Evolutionary conservation across 768 basidiomycete species (phyloP).

Genomic region (Strobilomyces confusus): DNA sequence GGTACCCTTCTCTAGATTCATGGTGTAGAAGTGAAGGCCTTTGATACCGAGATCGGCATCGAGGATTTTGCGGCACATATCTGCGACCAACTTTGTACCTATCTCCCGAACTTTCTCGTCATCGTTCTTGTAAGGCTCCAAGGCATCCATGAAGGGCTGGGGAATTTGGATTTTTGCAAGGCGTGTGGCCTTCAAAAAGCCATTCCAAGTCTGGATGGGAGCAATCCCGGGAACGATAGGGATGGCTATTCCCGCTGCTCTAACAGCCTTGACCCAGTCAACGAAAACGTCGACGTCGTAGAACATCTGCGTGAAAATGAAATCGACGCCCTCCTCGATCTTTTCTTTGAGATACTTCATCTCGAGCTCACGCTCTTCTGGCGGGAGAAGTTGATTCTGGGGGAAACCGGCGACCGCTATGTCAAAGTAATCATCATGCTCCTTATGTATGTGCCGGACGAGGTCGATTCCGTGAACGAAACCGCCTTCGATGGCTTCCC

Average conservation of each 20-base stretch:
- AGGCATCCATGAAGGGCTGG: slow-evolving; percentile 62
- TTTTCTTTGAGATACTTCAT: slow-evolving; percentile 87
- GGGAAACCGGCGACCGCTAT: slow-evolving; percentile 94
- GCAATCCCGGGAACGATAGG: slow-evolving; percentile 94
- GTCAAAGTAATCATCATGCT: slow-evolving; percentile 92
- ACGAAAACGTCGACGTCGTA: slow-evolving; percentile 92
- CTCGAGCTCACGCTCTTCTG: slow-evolving; percentile 72
- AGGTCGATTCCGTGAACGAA: slow-evolving; percentile 91
- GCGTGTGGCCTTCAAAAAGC: slow-evolving; percentile 79
- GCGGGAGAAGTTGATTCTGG: slow-evolving; percentile 68
- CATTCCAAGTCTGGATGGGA: slow-evolving; percentile 95
- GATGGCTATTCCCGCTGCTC: slow-evolving; percentile 81
- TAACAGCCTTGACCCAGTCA: slow-evolving; percentile 79
- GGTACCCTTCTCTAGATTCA: slow-evolving; percentile 95
- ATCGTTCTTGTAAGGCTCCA: slow-evolving; percentile 86
- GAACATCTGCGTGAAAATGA: slow-evolving; percentile 99
- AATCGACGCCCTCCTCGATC: slow-evolving; percentile 82
- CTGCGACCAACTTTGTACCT: slow-evolving; percentile 91
- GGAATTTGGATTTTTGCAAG: slow-evolving; percentile 81
- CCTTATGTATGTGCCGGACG: slow-evolving; percentile 76
- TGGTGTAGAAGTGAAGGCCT: slow-evolving; percentile 94
- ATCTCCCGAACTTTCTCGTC: slow-evolving; percentile 91
- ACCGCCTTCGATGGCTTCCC: slow-evolving; percentile 90
- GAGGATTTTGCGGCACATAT: slow-evolving; percentile 89
- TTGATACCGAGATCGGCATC: slow-evolving; percentile 75